Percentiles rank a stretch among this genome's conserved stretches.
Evolutionary conservation across 1,284 basidiomycete species (phyloP).

Genomic region (Puccinia polysora): DNA sequence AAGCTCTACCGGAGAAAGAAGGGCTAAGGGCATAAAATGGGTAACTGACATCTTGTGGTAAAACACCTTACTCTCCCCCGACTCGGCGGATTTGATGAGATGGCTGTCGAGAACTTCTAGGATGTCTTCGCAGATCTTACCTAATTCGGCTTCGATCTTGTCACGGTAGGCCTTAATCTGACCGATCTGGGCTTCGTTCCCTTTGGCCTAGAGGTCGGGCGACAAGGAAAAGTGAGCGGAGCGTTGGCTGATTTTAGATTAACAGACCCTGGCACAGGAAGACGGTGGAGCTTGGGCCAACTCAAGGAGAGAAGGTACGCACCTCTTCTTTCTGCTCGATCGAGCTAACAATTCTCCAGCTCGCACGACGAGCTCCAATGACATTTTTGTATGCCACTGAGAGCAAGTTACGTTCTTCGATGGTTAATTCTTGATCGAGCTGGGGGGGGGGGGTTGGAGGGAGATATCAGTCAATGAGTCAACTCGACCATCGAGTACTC

Average conservation of each 20-base stretch:
- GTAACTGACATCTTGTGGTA: constrained; percentile 52
- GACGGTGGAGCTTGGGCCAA: background rate
- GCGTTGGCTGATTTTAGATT: too few species aligned
- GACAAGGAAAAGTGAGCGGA: background rate
- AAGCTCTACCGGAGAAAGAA: too few species aligned
- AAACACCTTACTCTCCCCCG: constrained; percentile 52
- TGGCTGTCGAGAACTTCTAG: constrained; percentile 52
- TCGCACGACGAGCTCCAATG: constrained; percentile 57
- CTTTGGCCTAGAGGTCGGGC: constrained; percentile 47
- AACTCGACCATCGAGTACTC: background rate
- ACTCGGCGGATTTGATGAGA: constrained; percentile 52
- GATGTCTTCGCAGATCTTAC: constrained; percentile 52
- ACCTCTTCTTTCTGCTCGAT: constrained; percentile 58
- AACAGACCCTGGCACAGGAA: background rate
- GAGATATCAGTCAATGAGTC: background rate
- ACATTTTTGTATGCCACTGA: constrained; percentile 58
- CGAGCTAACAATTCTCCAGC: constrained; percentile 57
- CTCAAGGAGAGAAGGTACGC: constrained; percentile 16
- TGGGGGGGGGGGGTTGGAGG: constrained; percentile 1
- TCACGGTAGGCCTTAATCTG: constrained; percentile 52
- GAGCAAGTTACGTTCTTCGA: constrained; percentile 58
- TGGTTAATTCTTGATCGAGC: constrained; percentile 54
- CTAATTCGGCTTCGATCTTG: constrained; percentile 51
- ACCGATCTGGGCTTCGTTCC: constrained; percentile 50
- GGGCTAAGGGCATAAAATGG: constrained; percentile 4